Conservation (phyloP, 2,329 filamentous ascomycete species). For the Kalmusia sp. region DNA sequence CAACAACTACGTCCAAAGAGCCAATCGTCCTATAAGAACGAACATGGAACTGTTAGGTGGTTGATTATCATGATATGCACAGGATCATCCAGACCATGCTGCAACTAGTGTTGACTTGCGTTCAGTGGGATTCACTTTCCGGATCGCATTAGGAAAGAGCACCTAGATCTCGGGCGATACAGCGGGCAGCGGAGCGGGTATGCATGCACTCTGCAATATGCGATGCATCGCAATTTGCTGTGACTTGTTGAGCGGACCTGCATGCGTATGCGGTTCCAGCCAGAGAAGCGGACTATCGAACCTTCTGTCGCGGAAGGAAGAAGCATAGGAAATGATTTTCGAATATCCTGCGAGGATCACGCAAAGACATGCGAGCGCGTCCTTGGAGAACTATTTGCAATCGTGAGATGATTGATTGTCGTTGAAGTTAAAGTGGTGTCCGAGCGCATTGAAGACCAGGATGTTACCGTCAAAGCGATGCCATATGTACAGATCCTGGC, state of each 20-base stretch:
- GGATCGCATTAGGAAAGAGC: neutral
- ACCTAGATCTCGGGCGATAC: neutral
- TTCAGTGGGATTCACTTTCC: neutral
- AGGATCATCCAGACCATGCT: neutral
- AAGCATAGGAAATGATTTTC: neutral
- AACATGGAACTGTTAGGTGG: no score
- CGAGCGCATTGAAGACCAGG: constrained; percentile 29
- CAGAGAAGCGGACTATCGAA: neutral
- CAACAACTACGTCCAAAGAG: no score
- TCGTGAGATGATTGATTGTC: constrained; percentile 9
- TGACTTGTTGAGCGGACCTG: neutral
- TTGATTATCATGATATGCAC: neutral
- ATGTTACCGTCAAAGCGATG: constrained; percentile 19
- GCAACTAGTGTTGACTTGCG: neutral
- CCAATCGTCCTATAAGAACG: no score
- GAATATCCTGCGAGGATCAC: neutral
- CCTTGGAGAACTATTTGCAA: constrained; percentile 1
- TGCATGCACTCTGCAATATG: constrained; percentile 6
- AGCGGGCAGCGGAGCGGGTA: constrained; percentile 5
- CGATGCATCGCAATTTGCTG: neutral
- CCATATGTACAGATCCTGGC: constrained; percentile 24
- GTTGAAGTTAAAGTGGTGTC: constrained; percentile 30
- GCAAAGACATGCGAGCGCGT: neutral
- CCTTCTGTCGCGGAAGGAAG: neutral
- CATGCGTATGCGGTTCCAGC: neutral